Evolutionary conservation across 495 filamentous ascomycete species (phyloP).

Genomic region (Talaromyces adpressus): DNA sequence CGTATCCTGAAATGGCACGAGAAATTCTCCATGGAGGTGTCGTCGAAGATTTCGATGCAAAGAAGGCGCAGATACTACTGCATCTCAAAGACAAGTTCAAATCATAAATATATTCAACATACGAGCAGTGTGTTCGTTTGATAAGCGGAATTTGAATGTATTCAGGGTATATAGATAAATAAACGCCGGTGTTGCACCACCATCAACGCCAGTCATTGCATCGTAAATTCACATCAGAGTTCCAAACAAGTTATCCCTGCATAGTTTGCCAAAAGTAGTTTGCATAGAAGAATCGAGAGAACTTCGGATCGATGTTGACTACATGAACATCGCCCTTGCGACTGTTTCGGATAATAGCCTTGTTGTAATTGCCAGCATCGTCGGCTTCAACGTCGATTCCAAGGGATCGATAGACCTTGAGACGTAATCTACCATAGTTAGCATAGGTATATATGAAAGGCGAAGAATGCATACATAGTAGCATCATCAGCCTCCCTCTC

Average conservation of each 20-base stretch:
- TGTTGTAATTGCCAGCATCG: conserved; percentile 71
- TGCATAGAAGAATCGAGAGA: conserved; percentile 85
- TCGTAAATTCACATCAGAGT: background rate
- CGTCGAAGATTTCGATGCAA: background rate
- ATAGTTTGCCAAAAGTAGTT: conserved; percentile 95
- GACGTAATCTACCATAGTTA: conserved; percentile 49
- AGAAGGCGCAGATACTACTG: conserved; percentile 1
- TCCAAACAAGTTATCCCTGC: conserved; percentile 30
- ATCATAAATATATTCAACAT: conserved; percentile 8
- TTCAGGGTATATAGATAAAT: background rate
- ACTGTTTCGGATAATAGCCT: conserved; percentile 80
- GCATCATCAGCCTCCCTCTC: conserved; percentile 58
- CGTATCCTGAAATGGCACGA: conserved; percentile 20
- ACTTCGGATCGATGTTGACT: conserved; percentile 88
- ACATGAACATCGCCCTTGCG: conserved; percentile 89
- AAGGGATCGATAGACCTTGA: conserved; percentile 86
- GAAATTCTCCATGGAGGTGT: background rate
- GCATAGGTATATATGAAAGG: background rate
- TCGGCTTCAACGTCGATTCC: conserved; percentile 87
- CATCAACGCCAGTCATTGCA: background rate
- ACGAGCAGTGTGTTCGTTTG: background rate
- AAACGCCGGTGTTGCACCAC: background rate
- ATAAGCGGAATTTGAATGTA: background rate
- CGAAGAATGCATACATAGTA: conserved; percentile 33
- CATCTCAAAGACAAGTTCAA: conserved; percentile 4